A percentile compares a stretch with the other conserved stretches of the same genome.
phyloP scores from a whole-genome alignment of 2,329 filamentous ascomycete genomes.

The Nigrospora sphaerica region DNA sequence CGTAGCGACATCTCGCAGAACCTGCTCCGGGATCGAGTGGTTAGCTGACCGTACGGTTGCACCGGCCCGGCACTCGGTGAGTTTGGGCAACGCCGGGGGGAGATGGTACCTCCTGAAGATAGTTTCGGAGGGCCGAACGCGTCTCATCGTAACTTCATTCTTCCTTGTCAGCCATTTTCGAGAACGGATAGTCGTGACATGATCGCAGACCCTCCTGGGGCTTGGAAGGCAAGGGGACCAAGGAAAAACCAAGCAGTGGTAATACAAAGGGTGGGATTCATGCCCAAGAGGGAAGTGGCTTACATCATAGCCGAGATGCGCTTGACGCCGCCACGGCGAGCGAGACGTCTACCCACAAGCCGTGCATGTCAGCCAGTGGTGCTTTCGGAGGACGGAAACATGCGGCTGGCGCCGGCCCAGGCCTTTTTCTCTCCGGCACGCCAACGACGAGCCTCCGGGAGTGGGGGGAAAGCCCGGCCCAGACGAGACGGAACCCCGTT shows the following conservation, averaged over 20 bases:
- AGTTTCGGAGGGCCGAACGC: constrained; percentile 9
- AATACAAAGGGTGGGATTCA: too few relatives aligned
- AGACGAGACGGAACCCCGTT: too few relatives aligned
- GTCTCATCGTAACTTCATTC: constrained; percentile 46
- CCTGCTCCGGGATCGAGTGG: constrained; percentile 27
- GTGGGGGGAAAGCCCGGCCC: too few relatives aligned
- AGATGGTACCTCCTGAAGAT: background rate
- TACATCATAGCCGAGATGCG: constrained; percentile 62
- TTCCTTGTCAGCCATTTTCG: constrained; percentile 44
- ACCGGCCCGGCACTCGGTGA: too few relatives aligned
- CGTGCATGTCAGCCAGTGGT: constrained; percentile 3
- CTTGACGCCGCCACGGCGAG: constrained; percentile 71
- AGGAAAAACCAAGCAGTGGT: too few relatives aligned
- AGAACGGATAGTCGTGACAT: too few relatives aligned
- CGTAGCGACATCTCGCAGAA: constrained; percentile 39
- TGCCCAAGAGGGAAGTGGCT: too few relatives aligned
- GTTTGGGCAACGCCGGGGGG: background rate
- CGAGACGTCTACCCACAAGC: constrained; percentile 48
- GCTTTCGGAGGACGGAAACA: constrained; percentile 2
- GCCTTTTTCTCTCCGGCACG: too few relatives aligned
- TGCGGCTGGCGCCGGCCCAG: too few relatives aligned
- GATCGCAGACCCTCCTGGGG: too few relatives aligned
- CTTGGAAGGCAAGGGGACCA: too few relatives aligned
- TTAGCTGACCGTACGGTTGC: constrained; percentile 5
- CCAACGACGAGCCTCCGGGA: too few relatives aligned